Base-by-base conservation (phyloP, 2,329 filamentous ascomycete species). In the Penicillium occitanis region DNA sequence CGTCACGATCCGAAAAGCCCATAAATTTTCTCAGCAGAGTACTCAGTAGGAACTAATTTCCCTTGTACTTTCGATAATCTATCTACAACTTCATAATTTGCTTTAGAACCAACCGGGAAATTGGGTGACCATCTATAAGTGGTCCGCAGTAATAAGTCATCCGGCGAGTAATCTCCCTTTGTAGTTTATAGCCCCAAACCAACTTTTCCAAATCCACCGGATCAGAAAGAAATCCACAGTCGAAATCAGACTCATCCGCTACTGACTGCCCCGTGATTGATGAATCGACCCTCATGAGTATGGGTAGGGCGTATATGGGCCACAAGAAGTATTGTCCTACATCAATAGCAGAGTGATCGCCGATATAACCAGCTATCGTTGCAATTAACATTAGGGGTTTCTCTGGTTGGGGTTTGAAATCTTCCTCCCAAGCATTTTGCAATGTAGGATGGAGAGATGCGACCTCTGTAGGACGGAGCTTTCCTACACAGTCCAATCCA, bases 111-210 rank as follows among this genome's bases (percentile, higher is more conserved):
- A 5, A 71, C 70, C 13, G 78, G 70, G 66, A 80, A 81, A 3
- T 63, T 8, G 80, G 80, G 64, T 81, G 79, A 5, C 70, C 71
- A 17, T 68, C 70, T 1, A 71, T 73, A n/a, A 82, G 65, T 67
- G 80, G 77, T 33, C 80, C 80, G 8, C 75, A 75, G 75, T 84
- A 88, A 66, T 81, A 78, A 2, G 80, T 74, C 71, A 86, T 84
- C 14, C 86, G 84, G 2, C 87, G 83, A 25, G 82, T 78, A 63
- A 89, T 83, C 73, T 89, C 87, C 2, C 88, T 85, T n/a, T 82
- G 80, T 70, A 84, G 85, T 75, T 90, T 90, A 78, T 90, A 90
- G 0, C 79, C 82, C 87, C 87, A 89, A 11, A 87, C 70, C 13
- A 86, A 83, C 70, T 83, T 86, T 71, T 90, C 87, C n/a, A 86